phyloP scores from a whole-genome alignment of 176 grass and related monocot species.

The Aechmea fasciata region DNA sequence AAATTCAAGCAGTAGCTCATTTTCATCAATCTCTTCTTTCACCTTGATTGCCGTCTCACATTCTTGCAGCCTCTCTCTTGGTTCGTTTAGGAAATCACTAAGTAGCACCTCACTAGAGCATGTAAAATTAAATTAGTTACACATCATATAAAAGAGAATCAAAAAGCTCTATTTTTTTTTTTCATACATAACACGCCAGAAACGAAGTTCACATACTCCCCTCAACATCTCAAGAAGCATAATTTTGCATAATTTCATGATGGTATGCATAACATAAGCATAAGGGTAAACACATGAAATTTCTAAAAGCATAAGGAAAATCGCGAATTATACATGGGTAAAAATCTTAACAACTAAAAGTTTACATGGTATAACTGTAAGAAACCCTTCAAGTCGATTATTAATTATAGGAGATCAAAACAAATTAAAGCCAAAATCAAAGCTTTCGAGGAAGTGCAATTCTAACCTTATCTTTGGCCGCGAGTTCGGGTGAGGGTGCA shows the following conservation, averaged over 20 bases:
- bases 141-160: neutral
- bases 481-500: conserved; percentile 67
- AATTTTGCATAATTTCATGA: no score
- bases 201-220: no score
- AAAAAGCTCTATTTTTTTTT: neutral
- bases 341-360: no score
- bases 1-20: conserved; percentile 78
- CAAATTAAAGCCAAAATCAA: neutral
- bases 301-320: no score
- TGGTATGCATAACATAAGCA: no score
- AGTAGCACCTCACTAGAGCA: conserved; percentile 61
- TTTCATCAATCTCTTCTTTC: conserved; percentile 81
- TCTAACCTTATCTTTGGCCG: conserved; percentile 80
- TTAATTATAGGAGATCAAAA: neutral
- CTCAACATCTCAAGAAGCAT: no score
- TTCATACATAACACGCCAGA: neutral
- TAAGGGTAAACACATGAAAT: no score
- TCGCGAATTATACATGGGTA: no score
- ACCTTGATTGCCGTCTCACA: conserved; percentile 63
- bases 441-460: neutral
- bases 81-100: conserved; percentile 81
- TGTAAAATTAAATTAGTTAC: neutral
- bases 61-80: conserved; percentile 55
- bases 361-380: no score
- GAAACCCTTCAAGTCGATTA: neutral